phyloP scores from a whole-genome alignment of 2,329 filamentous ascomycete species.

The Alternaria tenuissima region DNA sequence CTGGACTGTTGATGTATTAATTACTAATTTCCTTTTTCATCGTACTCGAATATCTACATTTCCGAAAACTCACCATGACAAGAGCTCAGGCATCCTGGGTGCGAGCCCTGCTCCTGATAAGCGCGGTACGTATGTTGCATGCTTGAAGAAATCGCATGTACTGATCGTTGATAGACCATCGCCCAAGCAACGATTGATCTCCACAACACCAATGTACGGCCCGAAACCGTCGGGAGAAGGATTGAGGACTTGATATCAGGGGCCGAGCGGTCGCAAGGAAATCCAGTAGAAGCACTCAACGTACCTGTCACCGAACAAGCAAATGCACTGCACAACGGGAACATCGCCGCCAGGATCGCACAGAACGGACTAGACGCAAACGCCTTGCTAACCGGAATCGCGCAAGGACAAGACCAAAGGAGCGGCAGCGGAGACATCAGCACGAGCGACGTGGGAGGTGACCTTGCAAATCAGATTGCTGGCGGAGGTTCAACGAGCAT shows the following conservation, averaged over 20 bases:
- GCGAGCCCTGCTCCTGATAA: slow-evolving; percentile 39
- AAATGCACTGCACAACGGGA: slow-evolving; percentile 18
- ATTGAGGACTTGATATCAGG: slow-evolving; percentile 38
- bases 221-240: slow-evolving; percentile 34
- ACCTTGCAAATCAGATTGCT: slow-evolving; percentile 31
- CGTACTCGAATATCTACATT: background rate
- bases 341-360: slow-evolving; percentile 23
- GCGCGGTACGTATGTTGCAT: slow-evolving; percentile 35
- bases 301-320: slow-evolving; percentile 13
- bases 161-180: slow-evolving; percentile 36
- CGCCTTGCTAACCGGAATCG: slow-evolving; percentile 29
- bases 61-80: slow-evolving; percentile 35
- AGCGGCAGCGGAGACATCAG: slow-evolving; percentile 10
- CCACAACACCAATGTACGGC: slow-evolving; percentile 29
- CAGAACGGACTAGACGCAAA: slow-evolving; percentile 28
- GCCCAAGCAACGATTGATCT: slow-evolving; percentile 39
- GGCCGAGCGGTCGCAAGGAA: slow-evolving; percentile 23
- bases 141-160: background rate
- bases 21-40: slow-evolving; percentile 31
- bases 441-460: slow-evolving; percentile 20
- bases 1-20: slow-evolving; percentile 49
- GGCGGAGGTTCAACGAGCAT: slow-evolving; percentile 23
- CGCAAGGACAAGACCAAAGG: slow-evolving; percentile 19
- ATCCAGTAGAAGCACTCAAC: slow-evolving; percentile 22
- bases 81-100: slow-evolving; percentile 36